Base-by-base conservation (phyloP, 164 flowering plant genomes). In the Piper betle region DNA sequence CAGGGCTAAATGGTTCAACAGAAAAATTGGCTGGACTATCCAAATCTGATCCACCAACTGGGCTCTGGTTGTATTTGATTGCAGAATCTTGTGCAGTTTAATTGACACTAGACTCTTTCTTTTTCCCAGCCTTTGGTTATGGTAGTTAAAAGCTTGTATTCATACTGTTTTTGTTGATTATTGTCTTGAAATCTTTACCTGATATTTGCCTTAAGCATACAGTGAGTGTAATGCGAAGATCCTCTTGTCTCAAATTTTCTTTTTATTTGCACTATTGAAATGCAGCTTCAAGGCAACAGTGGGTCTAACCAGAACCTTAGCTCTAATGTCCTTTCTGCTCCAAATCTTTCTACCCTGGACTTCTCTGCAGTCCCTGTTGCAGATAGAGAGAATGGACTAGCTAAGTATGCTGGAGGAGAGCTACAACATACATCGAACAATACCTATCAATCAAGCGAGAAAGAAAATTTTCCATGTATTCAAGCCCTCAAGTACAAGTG, bases 251-350 rank as follows among this genome's bases (percentile, higher is more conserved):
- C 15, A 10, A 46, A 19, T 33, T 55, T 6, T 25, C 17, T 25
- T 55, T 2, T 1, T 55, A 25, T 39, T 6, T 55, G 2, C 18
- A 39, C 13, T 39, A 9, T 74, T 75, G 18, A 64, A 60, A 64
- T 83, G 80, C 81, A 94, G 99, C 96, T 88, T 74, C 97, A 91
- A 81, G 90, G 81, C 43, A 97, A 91, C 69, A 82, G 78, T 67
- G 87, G 79, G 63, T 76, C 83, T 62, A 74, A 63, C 75, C 91
- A 81, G 72, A 86, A 75, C 69, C 39, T 77, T 58, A 80, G 56
- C 73, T 61, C 88, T 16, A 91, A 91, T 80, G 64, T 84, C 57
- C 58, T 75, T 52, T 80, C 96, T 37, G 75, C 95, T 69, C 96
- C 96, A 57, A 85, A 84, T 71, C 90, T 91, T 57, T 84, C 75